Base-by-base conservation (phyloP, 2,329 filamentous ascomycete genomes). In the Penicillium vulpinum region DNA sequence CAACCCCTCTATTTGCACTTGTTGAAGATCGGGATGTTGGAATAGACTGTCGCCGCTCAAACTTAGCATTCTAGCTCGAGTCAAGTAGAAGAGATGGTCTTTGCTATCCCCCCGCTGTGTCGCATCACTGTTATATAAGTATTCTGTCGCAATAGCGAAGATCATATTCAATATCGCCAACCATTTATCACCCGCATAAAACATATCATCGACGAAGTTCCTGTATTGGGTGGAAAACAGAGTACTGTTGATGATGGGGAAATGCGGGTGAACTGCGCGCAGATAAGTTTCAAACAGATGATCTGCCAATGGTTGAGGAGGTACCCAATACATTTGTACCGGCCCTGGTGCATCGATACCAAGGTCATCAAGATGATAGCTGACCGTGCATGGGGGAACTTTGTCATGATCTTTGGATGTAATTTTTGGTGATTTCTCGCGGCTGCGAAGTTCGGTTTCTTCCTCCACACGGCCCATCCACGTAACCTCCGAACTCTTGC, bases 91-190 rank as follows among this genome's bases (percentile, higher is more conserved):
- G 15, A 75, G 44, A 24, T 58, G 59, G 36, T 73, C 71, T 54
- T 74, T 68, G 13, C 63, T 54, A 35, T 70, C 67, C 28, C 68
- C 66, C 36, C 57, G 65, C 52, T 62, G 59, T 56, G 64, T 66
- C 6, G 65, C 64, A 33, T 71, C 61, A 15, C 68, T 64, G 6
- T 67, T 60, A 26, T 70, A 67, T 15, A 67, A 64, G 56, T 75
- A 70, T 44, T 66, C 67, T 9, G 74, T 67, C 5, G 67, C 70
- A 48, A 77, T 72, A 15, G 76, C 76, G 56, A 77, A 75, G 11
- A 77, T 70, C 44, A 77, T 57, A 50, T 78, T 78, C 40, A 78
- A 54, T 26, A 76, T 73, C 1, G 76, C 72, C 26, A 77, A 59
- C 72, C 72, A 74, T 53, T 68, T 70, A 31, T 66, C 61, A 2